These are phyloP conservation scores for Mortierella sp. DNA, from an alignment of 371 early-diverging fungal species.

Conservation along the genomic window DNA sequence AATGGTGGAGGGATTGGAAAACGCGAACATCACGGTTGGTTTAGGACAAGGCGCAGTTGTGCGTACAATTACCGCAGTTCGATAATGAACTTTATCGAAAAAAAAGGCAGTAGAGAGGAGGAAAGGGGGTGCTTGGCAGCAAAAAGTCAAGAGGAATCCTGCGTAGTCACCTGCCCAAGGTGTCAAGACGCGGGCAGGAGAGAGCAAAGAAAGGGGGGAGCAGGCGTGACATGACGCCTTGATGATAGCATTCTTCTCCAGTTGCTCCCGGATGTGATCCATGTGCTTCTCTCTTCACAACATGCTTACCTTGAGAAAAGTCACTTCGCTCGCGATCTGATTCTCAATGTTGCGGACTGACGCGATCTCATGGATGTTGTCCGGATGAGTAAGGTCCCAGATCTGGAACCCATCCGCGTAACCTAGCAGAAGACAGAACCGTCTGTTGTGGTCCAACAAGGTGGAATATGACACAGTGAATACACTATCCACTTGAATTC, in stretches of 20 bases:
- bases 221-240: background rate
- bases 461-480: background rate
- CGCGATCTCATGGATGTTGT: conserved; percentile 76
- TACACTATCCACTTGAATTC: conserved; percentile 1
- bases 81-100: too few species aligned
- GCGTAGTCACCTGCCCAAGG: background rate
- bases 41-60: background rate
- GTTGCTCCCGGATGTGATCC: background rate
- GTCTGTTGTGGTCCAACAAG: conserved; percentile 29
- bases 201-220: background rate
- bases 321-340: conserved; percentile 39
- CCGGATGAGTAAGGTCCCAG: conserved; percentile 79
- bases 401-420: conserved; percentile 86
- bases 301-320: conserved; percentile 58
- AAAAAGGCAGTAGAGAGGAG: background rate
- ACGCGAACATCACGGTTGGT: background rate
- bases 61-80: conserved; percentile 13
- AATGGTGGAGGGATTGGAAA: background rate
- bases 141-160: background rate
- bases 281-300: too few species aligned
- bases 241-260: background rate
- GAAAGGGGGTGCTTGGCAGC: background rate
- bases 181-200: too few species aligned
- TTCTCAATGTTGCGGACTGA: conserved; percentile 68
- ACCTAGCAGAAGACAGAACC: conserved; percentile 74